Conservation (phyloP, 345 rosid genomes). For the Odontarrhena argentea region DNA sequence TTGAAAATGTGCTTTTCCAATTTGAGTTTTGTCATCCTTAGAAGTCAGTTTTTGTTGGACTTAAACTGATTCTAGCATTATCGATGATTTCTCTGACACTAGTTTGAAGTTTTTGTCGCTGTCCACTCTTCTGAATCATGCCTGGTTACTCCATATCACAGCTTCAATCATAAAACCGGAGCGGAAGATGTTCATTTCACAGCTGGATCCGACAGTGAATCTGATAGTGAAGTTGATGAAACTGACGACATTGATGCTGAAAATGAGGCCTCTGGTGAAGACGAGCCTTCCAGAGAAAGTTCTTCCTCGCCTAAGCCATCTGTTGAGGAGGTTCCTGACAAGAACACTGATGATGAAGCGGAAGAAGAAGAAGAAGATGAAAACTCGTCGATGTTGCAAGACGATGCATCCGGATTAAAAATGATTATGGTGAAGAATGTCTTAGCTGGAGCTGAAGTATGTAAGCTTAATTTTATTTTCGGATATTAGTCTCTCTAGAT, state of each 20-base stretch:
- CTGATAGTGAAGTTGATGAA: constrained; percentile 47
- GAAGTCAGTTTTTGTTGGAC: constrained; percentile 4
- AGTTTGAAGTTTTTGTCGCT: background rate
- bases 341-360: constrained; percentile 34
- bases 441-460: constrained; percentile 74
- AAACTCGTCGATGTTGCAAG: constrained; percentile 54
- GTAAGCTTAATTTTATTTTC: background rate
- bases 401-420: constrained; percentile 52
- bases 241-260: constrained; percentile 20
- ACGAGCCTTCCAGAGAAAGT: constrained; percentile 37
- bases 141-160: constrained; percentile 34
- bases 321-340: constrained; percentile 19
- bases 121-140: constrained; percentile 17
- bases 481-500: background rate
- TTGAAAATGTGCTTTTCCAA: background rate
- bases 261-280: constrained; percentile 35
- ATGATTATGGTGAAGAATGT: constrained; percentile 92
- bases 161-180: constrained; percentile 93
- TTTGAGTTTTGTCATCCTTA: background rate
- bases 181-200: constrained; percentile 89
- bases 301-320: constrained; percentile 32
- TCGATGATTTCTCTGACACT: background rate
- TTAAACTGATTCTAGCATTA: background rate
- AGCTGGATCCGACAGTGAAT: constrained; percentile 49
- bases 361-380: constrained; percentile 36